A percentile compares a stretch with the other conserved stretches of the same genome.
These are phyloP conservation scores for Neonectria punicea DNA, from an alignment of 2,329 filamentous ascomycete genomes.

Conservation along the genomic window DNA sequence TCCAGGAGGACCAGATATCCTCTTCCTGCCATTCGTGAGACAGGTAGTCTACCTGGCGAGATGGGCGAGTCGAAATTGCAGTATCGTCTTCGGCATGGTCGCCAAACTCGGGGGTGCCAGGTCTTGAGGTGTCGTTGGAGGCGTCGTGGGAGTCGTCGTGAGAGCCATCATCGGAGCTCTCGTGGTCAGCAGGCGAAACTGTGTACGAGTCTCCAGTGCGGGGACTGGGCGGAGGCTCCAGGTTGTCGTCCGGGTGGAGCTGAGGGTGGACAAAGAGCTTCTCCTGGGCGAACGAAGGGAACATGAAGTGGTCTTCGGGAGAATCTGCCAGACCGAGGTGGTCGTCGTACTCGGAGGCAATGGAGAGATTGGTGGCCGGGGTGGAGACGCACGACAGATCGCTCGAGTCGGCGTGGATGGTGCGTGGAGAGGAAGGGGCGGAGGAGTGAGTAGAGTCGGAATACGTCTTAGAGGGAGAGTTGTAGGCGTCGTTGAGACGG, in stretches of 20 bases:
- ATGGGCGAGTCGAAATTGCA: conserved; percentile 77
- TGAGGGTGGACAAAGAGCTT: conserved; percentile 54
- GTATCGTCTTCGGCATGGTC: conserved; percentile 82
- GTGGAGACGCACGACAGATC: conserved; percentile 70
- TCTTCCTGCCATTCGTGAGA: conserved; percentile 95
- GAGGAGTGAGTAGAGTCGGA: conserved; percentile 63
- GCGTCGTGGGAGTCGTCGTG: conserved; percentile 51
- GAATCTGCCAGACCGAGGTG: conserved; percentile 55
- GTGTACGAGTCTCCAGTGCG: conserved; percentile 61
- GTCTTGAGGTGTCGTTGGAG: conserved; percentile 58
- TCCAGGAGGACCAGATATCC: conserved; percentile 98
- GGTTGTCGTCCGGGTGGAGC: conserved; percentile 49
- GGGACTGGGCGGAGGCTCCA: conserved; percentile 63
- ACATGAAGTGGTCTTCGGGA: conserved; percentile 59
- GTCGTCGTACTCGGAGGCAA: conserved; percentile 67
- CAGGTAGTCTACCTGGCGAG: conserved; percentile 93
- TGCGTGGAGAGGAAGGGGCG: conserved; percentile 65
- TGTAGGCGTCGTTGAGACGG: conserved; percentile 59
- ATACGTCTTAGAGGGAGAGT: conserved; percentile 54
- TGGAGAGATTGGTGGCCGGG: conserved; percentile 70
- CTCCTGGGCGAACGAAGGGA: conserved; percentile 59
- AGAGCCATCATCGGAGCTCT: conserved; percentile 54
- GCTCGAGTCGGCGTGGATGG: conserved; percentile 62
- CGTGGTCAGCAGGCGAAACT: conserved; percentile 64
- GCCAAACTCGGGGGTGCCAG: conserved; percentile 65